Evolutionary conservation across 164 flowering plant species (phyloP).

Genomic region (Buxus sempervirens): DNA sequence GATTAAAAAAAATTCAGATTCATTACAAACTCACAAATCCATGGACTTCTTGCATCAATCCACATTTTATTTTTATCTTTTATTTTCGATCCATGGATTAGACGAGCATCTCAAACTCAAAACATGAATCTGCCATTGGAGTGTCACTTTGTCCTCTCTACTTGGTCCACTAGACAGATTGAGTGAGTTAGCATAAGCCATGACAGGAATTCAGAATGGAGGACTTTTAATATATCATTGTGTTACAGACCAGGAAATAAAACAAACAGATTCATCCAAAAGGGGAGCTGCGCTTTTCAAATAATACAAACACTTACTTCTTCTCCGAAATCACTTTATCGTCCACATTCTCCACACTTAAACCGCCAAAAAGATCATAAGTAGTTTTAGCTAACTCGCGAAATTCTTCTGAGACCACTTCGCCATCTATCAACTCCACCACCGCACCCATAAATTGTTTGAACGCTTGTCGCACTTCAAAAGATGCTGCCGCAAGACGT

Average conservation of each 20-base stretch:
- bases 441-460: slow-evolving; percentile 70
- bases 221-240: background rate
- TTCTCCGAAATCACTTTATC: slow-evolving; percentile 34
- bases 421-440: slow-evolving; percentile 71
- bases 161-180: no score
- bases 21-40: no score
- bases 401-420: slow-evolving; percentile 70
- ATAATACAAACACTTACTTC: slow-evolving; percentile 41
- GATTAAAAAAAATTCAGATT: no score
- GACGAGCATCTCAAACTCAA: no score
- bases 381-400: slow-evolving; percentile 57
- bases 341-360: slow-evolving; percentile 26
- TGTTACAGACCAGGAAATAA: background rate
- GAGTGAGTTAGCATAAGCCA: no score
- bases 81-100: no score
- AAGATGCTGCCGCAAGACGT: slow-evolving; percentile 47
- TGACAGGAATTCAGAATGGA: no score
- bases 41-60: no score
- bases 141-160: no score
- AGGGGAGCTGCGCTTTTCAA: background rate
- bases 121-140: no score
- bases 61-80: no score
- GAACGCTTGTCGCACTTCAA: slow-evolving; percentile 70
- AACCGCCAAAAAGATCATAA: slow-evolving; percentile 46
- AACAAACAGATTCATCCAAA: background rate